Base-by-base conservation (phyloP, 371 early-diverging fungal species). In the Actinomucor elegans region DNA sequence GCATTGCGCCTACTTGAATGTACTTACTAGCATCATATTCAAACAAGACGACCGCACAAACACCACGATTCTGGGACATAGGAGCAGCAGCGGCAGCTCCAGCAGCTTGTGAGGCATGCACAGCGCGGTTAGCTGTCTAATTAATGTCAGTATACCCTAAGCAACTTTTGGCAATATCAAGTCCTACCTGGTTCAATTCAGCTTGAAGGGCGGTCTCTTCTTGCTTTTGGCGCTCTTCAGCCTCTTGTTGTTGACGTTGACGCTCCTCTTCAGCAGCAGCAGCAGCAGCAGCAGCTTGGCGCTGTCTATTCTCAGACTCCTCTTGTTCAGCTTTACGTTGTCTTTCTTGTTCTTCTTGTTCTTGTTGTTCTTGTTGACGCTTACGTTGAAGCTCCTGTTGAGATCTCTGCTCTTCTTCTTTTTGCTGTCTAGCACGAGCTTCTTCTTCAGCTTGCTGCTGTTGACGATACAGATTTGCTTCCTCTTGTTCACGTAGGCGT, bases 31-130 rank as follows among this genome's bases (percentile, higher is more conserved):
- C 85, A 28, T 85, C 85, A 55, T 94, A 93, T 35, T 73, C 78
- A 64, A 88, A 91, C 21, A 92, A 46, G 10, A 86, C 93, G 20
- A 83, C 75, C 4, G 93, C 93, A 32, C 57, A 71, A 1, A 64
- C 5, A 40, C 69, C 67, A 17, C 58, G 45, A 18, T 42, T 10
- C 9, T 41, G 63, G 0, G 69, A 65, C 7, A 52, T 12, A 9
- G 53, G n/a, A 10, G 41, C 56, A 24, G 67, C 66, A 7, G 74
- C 71, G 11, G 47, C 49, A 32, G 56, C 53, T 6, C 40, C 40
- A 20, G 61, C 66, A 31, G 64, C 46, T 37, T 52, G 53, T 6
- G 47, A 57, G 26, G 73, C 71, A 62, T 52, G 63, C 44, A 52
- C 69, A 15, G 71, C 69, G 45, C 61, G 75, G 27, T 71, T 62